phyloP scores from a whole-genome alignment of 31 red algal species.

The Asparagopsis taxiformis region DNA sequence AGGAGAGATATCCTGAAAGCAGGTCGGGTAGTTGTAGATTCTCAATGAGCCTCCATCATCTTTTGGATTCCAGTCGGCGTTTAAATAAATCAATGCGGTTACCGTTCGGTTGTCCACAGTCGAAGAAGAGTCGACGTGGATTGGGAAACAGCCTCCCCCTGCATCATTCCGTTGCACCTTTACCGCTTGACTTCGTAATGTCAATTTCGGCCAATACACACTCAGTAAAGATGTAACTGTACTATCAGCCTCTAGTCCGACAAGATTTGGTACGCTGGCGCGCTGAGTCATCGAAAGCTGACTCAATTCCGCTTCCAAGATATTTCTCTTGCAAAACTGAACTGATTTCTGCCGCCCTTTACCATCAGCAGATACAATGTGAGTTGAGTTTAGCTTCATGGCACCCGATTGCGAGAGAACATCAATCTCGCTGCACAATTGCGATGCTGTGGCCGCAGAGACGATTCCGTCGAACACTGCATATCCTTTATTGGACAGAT shows the following conservation, averaged over 20 bases:
- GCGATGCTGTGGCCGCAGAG: neutral
- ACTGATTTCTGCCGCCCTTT: neutral
- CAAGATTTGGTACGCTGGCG: neutral
- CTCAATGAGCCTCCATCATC: slow-evolving; percentile 20
- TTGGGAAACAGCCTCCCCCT: slow-evolving; percentile 18
- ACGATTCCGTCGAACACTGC: slow-evolving; percentile 4
- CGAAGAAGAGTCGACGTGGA: slow-evolving; percentile 21
- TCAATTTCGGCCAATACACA: slow-evolving; percentile 2
- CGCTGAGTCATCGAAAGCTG: neutral
- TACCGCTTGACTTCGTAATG: slow-evolving; percentile 8
- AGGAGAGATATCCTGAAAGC: slow-evolving; percentile 7
- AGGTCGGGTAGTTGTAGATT: slow-evolving; percentile 1
- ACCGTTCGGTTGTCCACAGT: slow-evolving; percentile 10
- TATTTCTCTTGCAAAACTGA: slow-evolving; percentile 19
- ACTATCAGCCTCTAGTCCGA: slow-evolving; percentile 1
- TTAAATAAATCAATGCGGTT: slow-evolving; percentile 37
- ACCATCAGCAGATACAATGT: slow-evolving; percentile 10
- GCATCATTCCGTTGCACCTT: slow-evolving; percentile 26
- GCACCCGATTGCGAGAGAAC: neutral
- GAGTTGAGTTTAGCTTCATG: slow-evolving; percentile 6
- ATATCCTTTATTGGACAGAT: slow-evolving; percentile 14
- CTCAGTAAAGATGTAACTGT: slow-evolving; percentile 6
- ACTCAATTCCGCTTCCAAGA: slow-evolving; percentile 21
- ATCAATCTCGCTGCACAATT: slow-evolving; percentile 24
- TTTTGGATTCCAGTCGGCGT: slow-evolving; percentile 1